These are phyloP conservation scores for Biancaea sappan DNA, from an alignment of 306 rosid species.

Conservation along the genomic window DNA sequence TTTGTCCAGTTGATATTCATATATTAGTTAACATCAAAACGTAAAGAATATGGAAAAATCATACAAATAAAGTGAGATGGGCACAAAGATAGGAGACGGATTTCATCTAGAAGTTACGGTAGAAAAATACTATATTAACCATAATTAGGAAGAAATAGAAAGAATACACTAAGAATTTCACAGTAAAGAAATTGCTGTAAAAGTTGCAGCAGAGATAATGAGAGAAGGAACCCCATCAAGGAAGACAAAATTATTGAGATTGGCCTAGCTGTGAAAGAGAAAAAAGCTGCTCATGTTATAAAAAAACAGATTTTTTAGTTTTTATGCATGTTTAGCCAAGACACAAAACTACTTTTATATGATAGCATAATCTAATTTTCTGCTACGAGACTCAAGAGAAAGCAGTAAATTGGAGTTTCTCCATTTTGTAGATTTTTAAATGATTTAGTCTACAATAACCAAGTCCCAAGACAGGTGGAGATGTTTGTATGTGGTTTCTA, in stretches of 20 bases:
- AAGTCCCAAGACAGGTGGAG: constrained; percentile 1
- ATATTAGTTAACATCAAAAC: no score
- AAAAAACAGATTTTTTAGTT: not conserved
- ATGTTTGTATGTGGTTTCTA: constrained; percentile 6
- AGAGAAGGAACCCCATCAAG: not conserved
- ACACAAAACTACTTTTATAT: not conserved
- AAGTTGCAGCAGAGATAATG: no score
- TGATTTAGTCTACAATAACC: not conserved
- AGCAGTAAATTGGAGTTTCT: not conserved
- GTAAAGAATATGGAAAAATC: no score
- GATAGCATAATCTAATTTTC: not conserved
- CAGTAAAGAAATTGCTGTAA: no score
- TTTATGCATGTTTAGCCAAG: not conserved
- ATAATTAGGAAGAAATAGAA: no score
- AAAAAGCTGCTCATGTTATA: not conserved
- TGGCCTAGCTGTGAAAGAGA: not conserved
- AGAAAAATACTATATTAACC: no score
- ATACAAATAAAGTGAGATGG: not conserved
- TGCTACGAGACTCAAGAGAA: not conserved
- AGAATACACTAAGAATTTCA: no score
- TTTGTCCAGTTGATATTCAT: no score
- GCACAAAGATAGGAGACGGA: not conserved
- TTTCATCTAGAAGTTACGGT: no score
- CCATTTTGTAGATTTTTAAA: not conserved
- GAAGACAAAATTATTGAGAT: not conserved